phyloP scores from a whole-genome alignment of 1,139 yeast genomes.

The Hansenula anomala region DNA sequence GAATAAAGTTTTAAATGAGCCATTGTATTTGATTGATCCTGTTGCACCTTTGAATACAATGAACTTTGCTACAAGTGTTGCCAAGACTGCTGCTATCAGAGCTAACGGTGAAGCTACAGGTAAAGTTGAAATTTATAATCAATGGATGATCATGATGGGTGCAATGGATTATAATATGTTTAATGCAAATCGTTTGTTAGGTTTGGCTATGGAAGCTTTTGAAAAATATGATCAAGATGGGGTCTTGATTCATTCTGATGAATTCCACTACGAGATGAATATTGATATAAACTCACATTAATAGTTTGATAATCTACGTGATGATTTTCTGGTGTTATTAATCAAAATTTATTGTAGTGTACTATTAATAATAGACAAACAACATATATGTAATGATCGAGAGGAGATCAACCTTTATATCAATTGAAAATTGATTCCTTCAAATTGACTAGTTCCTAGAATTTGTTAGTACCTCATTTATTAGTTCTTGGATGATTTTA shows the following conservation, averaged over 20 bases:
- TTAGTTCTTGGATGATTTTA: too few relatives aligned
- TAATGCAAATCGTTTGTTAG: neutral
- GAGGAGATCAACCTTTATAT: constrained; percentile 1
- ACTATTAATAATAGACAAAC: too few relatives aligned
- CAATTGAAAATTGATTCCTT: too few relatives aligned
- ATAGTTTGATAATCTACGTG: too few relatives aligned
- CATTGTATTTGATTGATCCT: constrained; percentile 5
- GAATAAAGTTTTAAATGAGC: constrained; percentile 1
- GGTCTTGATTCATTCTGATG: too few relatives aligned
- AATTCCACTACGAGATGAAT: too few relatives aligned
- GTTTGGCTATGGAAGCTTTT: neutral
- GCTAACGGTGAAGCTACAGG: neutral
- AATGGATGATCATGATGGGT: neutral
- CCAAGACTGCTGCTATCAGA: constrained; percentile 8
- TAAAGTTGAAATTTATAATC: neutral
- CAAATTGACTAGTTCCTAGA: too few relatives aligned
- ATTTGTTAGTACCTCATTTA: neutral
- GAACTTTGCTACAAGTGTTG: constrained; percentile 12
- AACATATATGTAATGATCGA: too few relatives aligned
- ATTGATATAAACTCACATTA: too few relatives aligned
- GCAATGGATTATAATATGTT: neutral
- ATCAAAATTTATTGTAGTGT: too few relatives aligned
- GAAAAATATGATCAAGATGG: neutral
- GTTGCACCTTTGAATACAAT: constrained; percentile 3
- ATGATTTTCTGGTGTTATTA: too few relatives aligned